A percentile compares a stretch with the other conserved stretches of the same genome.
These are phyloP conservation scores for Urochloa ruziziensis DNA, from an alignment of 176 grass and related monocot species.

Conservation along the genomic window DNA sequence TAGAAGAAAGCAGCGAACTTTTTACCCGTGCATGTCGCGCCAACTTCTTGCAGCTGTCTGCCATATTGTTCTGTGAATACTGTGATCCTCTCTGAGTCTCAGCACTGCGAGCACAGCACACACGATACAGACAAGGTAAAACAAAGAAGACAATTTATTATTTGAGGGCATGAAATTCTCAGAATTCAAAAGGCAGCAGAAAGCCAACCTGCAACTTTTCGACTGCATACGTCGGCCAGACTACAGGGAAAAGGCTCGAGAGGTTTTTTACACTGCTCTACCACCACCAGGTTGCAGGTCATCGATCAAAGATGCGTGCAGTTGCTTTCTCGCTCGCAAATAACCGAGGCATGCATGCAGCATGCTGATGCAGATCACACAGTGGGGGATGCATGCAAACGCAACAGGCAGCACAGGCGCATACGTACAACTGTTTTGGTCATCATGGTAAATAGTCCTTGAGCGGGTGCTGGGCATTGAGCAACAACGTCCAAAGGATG, in stretches of 20 bases:
- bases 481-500: neutral
- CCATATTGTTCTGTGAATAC: conserved; percentile 14
- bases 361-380: neutral
- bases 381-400: neutral
- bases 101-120: neutral
- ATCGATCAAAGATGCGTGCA: conserved; percentile 13
- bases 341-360: neutral
- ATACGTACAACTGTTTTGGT: conserved; percentile 29
- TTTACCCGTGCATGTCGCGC: neutral
- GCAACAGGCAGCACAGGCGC: neutral
- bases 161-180: neutral
- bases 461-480: neutral
- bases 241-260: conserved; percentile 1
- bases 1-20: neutral
- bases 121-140: neutral
- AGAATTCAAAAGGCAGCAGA: neutral
- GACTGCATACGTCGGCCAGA: neutral
- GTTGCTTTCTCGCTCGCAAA: conserved; percentile 16
- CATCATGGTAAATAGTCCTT: conserved; percentile 50
- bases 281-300: neutral
- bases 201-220: conserved; percentile 3
- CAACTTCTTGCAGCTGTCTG: neutral
- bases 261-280: conserved; percentile 25
- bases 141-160: neutral
- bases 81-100: neutral